Evolutionary conservation across 2,329 filamentous ascomycete species (phyloP).

Genomic region (Penicillium sp.): DNA sequence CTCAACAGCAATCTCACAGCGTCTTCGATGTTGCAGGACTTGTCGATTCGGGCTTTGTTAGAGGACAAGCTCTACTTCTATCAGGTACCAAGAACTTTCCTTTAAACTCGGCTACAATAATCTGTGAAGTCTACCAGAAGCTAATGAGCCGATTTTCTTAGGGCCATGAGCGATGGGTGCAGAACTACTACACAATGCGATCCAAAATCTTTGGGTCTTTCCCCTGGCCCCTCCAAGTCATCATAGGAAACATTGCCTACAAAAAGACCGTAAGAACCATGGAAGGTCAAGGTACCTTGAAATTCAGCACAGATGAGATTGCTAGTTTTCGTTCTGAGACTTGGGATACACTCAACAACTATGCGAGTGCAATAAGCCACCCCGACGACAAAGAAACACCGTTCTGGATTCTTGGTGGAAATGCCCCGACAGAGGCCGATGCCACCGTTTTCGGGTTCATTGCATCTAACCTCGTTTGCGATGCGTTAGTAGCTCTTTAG

Average conservation of each 20-base stretch:
- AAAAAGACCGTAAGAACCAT: slow-evolving; percentile 53
- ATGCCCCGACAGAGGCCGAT: slow-evolving; percentile 63
- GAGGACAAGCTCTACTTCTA: slow-evolving; percentile 69
- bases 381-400: slow-evolving; percentile 38
- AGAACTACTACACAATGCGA: slow-evolving; percentile 67
- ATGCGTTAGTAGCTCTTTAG: slow-evolving; percentile 55
- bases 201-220: slow-evolving; percentile 56
- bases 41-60: slow-evolving; percentile 60
- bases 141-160: slow-evolving; percentile 26
- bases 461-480: slow-evolving; percentile 57
- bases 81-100: slow-evolving; percentile 41
- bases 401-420: slow-evolving; percentile 65
- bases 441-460: slow-evolving; percentile 65
- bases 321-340: slow-evolving; percentile 54
- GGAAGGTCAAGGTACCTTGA: slow-evolving; percentile 62
- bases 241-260: slow-evolving; percentile 60
- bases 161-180: slow-evolving; percentile 62
- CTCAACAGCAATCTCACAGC: slow-evolving; percentile 55
- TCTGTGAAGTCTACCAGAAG: background rate
- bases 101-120: background rate
- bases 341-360: slow-evolving; percentile 59
- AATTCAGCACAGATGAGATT: slow-evolving; percentile 60
- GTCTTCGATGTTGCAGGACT: slow-evolving; percentile 54
- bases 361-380: slow-evolving; percentile 43
- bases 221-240: slow-evolving; percentile 58